Conservation (phyloP, 257 asterid genomes). For the Solanum okadae region DNA sequence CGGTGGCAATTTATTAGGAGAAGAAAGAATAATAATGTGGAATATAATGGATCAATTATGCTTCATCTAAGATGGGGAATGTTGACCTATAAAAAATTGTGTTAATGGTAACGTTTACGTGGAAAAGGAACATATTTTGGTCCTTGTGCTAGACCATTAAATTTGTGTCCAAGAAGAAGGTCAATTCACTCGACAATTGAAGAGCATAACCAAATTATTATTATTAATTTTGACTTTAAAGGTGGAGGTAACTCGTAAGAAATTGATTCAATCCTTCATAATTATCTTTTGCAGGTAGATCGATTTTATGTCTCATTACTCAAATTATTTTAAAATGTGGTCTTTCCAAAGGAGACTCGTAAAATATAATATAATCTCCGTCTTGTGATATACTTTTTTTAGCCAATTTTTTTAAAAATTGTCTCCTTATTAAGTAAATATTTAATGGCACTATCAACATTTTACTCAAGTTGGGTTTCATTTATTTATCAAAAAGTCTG, state of each 20-base stretch:
- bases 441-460: background rate
- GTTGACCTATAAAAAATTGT: background rate
- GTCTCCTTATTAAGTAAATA: no score
- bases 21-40: background rate
- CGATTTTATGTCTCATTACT: background rate
- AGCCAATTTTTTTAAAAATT: rapidly evolving
- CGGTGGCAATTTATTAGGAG: background rate
- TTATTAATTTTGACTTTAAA: background rate
- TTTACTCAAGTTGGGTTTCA: background rate
- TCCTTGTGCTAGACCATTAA: background rate
- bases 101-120: background rate
- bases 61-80: background rate
- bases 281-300: background rate
- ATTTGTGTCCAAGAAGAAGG: background rate
- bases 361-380: background rate
- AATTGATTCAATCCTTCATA: background rate
- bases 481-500: background rate
- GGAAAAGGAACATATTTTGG: background rate
- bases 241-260: background rate
- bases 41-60: background rate
- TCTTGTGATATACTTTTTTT: background rate
- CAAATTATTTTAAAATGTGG: background rate
- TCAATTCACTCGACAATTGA: background rate
- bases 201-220: background rate
- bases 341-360: background rate